Conservation (phyloP, 169 alveolate genomes). For the Pseudocohnilembus persalinus region DNA sequence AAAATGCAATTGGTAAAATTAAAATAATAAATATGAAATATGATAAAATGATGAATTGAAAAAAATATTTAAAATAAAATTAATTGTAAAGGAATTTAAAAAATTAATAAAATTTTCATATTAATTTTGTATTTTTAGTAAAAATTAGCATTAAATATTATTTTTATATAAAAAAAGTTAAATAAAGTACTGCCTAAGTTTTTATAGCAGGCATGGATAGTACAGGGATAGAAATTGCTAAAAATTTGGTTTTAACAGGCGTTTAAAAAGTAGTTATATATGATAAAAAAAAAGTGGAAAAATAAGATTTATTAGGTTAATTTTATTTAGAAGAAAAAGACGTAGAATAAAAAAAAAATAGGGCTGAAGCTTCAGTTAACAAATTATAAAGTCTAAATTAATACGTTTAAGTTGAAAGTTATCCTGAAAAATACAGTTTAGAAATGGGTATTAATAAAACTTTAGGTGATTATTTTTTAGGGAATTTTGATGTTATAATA, state of each 20-base stretch:
- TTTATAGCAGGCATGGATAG: constrained; percentile 67
- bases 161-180: neutral
- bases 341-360: constrained; percentile 19
- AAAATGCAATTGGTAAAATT: constrained; percentile 57
- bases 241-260: constrained; percentile 81
- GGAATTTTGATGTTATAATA: constrained; percentile 7
- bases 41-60: too few relatives aligned
- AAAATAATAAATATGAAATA: too few relatives aligned
- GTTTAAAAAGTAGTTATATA: constrained; percentile 67
- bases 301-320: constrained; percentile 37
- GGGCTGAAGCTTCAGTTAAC: constrained; percentile 11
- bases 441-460: neutral
- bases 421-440: neutral
- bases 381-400: constrained; percentile 34
- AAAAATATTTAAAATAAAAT: too few relatives aligned
- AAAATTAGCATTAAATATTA: too few relatives aligned
- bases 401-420: constrained; percentile 6
- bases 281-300: constrained; percentile 55
- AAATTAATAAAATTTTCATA: too few relatives aligned
- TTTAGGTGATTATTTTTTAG: neutral
- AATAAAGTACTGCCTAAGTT: constrained; percentile 70
- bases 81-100: too few relatives aligned
- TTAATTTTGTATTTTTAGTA: too few relatives aligned
- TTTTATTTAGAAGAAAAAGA: constrained; percentile 43
- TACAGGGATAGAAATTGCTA: constrained; percentile 81